A percentile compares a stretch with the other conserved stretches of the same genome.
phyloP scores from a whole-genome alignment of 2,329 filamentous ascomycete genomes.

The Neofusicoccum ribis region DNA sequence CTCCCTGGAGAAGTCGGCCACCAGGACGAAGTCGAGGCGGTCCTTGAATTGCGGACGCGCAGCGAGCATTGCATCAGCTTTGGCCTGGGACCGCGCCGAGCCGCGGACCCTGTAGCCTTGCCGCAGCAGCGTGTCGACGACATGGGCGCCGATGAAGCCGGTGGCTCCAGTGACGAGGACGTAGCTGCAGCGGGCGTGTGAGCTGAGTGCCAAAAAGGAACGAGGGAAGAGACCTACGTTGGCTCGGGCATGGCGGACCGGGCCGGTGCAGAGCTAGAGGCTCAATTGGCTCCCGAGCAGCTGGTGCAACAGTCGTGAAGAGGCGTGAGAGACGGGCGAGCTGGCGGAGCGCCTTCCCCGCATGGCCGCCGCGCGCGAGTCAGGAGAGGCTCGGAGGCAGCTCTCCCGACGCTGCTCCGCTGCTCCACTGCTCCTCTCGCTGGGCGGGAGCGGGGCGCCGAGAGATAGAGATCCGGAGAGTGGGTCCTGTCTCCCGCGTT shows the following conservation, averaged over 20 bases:
- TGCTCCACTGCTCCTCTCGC: too few species aligned
- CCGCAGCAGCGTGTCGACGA: slow-evolving; percentile 24
- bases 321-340: too few species aligned
- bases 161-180: slow-evolving; percentile 29
- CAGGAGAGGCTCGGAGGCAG: neutral
- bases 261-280: neutral
- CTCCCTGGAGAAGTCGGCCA: slow-evolving; percentile 44
- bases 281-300: too few species aligned
- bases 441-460: too few species aligned
- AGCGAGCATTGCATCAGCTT: slow-evolving; percentile 37
- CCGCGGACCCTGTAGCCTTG: slow-evolving; percentile 23
- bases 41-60: slow-evolving; percentile 38
- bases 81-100: slow-evolving; percentile 21
- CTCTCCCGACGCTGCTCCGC: neutral
- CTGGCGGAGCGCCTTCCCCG: neutral
- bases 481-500: too few species aligned
- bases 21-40: slow-evolving; percentile 45
- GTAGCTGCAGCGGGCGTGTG: slow-evolving; percentile 5
- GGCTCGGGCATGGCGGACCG: neutral
- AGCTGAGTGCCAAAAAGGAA: neutral
- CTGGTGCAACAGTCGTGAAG: too few species aligned
- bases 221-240: neutral
- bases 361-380: neutral
- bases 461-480: too few species aligned
- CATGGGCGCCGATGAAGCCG: slow-evolving; percentile 29